phyloP scores from a whole-genome alignment of 345 rosid species.

The Gossypium sturtianum region DNA sequence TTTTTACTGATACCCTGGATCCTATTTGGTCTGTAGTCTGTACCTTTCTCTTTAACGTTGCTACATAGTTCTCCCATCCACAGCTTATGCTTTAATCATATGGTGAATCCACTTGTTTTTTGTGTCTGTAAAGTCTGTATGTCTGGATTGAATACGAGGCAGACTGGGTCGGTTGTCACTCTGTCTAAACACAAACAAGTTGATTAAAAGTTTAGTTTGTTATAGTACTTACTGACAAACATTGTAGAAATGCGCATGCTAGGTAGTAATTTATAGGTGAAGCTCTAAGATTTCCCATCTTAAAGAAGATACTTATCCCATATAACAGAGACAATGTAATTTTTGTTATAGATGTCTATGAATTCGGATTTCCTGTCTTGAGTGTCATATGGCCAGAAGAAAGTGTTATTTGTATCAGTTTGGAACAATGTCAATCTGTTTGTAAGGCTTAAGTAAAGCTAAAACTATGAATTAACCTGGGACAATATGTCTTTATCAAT shows the following conservation, averaged over 20 bases:
- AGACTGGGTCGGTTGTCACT: neutral
- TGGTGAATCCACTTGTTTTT: neutral
- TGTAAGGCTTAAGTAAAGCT: neutral
- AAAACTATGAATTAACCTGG: neutral
- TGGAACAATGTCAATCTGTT: neutral
- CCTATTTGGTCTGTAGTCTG: neutral
- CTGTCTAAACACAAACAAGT: neutral
- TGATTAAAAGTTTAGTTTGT: conserved; percentile 2
- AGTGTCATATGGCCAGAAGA: neutral
- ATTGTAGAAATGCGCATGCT: neutral
- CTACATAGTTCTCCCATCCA: neutral
- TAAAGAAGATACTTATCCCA: neutral
- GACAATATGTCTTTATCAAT: neutral
- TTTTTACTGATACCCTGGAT: neutral
- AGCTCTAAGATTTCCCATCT: neutral
- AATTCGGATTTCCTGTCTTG: neutral
- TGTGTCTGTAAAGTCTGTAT: neutral
- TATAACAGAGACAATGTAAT: neutral
- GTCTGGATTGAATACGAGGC: neutral
- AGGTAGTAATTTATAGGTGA: neutral
- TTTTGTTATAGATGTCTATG: neutral
- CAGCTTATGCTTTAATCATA: neutral
- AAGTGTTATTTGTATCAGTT: neutral
- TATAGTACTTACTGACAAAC: neutral
- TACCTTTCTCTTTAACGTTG: neutral